Base-by-base conservation (phyloP, 2,329 filamentous ascomycete genomes). In the Colletotrichum trifolii region DNA sequence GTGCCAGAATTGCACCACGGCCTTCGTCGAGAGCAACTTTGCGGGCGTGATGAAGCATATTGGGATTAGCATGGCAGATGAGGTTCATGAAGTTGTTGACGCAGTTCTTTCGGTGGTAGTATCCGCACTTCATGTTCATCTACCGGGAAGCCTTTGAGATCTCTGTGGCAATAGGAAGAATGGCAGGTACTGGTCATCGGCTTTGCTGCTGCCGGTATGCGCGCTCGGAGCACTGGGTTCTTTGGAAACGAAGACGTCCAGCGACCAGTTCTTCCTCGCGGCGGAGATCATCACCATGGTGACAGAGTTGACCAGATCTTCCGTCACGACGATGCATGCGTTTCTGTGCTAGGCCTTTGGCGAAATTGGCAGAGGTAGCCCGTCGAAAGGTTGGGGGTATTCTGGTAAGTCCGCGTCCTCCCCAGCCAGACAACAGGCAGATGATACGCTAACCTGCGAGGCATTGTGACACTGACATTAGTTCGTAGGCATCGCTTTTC, bases 311-410 rank as follows among this genome's bases (percentile, higher is more conserved):
- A 66, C 62, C 0, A 61, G 54, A 6, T 71, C 73, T 0, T 69
- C 68, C 3, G 68, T 74, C 1, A 63, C 71, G 2, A 70, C 69
- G 1, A 70, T 73, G 0, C 73, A 75, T 39, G 66, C 69, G 0
- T 72, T 74, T 6, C 64, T 75, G 0, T 74, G 71, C n/a, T 42
- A 74, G 8, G 71, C 72, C 0, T 73, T 74, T 40, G 73, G 72
- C 13, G 73, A 74, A 33, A 71, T 74, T 43, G 72, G 73, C 1
- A 57, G 56, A 33, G 73, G 73, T 0, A 74, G 71, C 48, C 53
- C 70, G 5, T 74, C 72, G 3, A 74, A 75, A 12, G 72, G 71
- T 0, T 74, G 73, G 73, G 67, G 60, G 0, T 71, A 72, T 12
- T 74, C 73, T 8, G 73, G 72, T 73, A 40, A 25, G 64, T 8